phyloP scores from a whole-genome alignment of 2,329 filamentous ascomycete genomes.

The Elsinoe fawcettii region DNA sequence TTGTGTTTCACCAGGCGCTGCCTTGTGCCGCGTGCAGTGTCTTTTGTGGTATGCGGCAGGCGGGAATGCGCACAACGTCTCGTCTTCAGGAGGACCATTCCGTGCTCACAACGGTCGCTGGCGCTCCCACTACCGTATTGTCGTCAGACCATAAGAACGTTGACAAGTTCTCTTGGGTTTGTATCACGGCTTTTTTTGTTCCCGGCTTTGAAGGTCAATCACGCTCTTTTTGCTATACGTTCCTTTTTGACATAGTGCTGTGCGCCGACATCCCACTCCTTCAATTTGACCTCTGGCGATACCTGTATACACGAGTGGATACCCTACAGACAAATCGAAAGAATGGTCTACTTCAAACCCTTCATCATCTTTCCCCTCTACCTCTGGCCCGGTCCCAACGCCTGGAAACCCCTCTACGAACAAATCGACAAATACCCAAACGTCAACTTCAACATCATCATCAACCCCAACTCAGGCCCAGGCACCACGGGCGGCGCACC shows the following conservation, averaged over 20 bases:
- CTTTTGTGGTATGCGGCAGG: background rate
- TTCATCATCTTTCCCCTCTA: constrained; percentile 18
- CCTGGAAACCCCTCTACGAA: constrained; percentile 18
- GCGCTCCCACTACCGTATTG: background rate
- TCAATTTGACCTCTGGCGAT: background rate
- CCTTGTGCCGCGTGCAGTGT: background rate
- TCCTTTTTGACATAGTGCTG: background rate
- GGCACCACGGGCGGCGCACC: constrained; percentile 19
- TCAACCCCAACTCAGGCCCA: constrained; percentile 26
- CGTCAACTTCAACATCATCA: constrained; percentile 25
- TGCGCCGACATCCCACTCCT: constrained; percentile 1
- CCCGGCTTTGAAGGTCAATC: background rate
- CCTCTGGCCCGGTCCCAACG: constrained; percentile 17
- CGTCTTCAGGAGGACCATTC: constrained; percentile 3
- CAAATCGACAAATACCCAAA: constrained; percentile 21
- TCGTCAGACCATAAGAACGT: constrained; percentile 14
- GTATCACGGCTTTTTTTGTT: background rate
- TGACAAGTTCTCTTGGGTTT: constrained; percentile 11
- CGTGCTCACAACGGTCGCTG: constrained; percentile 9
- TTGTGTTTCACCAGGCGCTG: constrained; percentile 12
- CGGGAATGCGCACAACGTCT: constrained; percentile 10
- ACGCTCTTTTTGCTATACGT: constrained; percentile 2
- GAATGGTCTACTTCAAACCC: constrained; percentile 10
- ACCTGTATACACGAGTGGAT: background rate
- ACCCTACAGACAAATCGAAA: background rate